Conservation (phyloP, 306 rosid genomes). For the Bauhinia variegata region DNA sequence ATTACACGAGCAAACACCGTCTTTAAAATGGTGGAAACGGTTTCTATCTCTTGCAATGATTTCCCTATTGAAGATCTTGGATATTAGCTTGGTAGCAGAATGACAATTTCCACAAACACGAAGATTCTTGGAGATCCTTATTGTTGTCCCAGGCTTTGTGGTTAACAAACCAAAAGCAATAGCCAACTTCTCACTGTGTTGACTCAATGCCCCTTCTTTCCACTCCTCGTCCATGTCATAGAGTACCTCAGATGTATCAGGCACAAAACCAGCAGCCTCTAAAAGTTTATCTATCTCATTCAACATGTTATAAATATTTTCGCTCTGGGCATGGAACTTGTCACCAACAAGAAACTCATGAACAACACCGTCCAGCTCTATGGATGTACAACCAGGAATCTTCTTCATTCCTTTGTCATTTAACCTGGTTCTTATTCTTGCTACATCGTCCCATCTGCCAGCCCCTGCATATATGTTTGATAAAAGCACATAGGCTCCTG, state of each 20-base stretch:
- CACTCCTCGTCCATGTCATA: conserved; percentile 82
- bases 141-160: conserved; percentile 73
- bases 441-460: conserved; percentile 84
- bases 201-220: conserved; percentile 83
- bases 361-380: conserved; percentile 73
- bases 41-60: conserved; percentile 86
- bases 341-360: conserved; percentile 90
- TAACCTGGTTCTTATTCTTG: conserved; percentile 70
- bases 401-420: conserved; percentile 83
- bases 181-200: conserved; percentile 88
- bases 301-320: conserved; percentile 61
- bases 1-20: conserved; percentile 79
- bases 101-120: conserved; percentile 88
- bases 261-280: conserved; percentile 59
- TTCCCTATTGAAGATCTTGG: conserved; percentile 77
- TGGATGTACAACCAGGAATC: conserved; percentile 92
- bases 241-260: conserved; percentile 80
- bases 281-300: conserved; percentile 68
- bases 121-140: conserved; percentile 80
- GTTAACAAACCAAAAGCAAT: conserved; percentile 83
- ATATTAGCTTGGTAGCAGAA: conserved; percentile 76
- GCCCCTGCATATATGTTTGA: conserved; percentile 85
- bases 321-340: conserved; percentile 60
- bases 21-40: conserved; percentile 82
- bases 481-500: conserved; percentile 71